Conservation (phyloP, 2,329 filamentous ascomycete genomes). For the Beauveria sp. region DNA sequence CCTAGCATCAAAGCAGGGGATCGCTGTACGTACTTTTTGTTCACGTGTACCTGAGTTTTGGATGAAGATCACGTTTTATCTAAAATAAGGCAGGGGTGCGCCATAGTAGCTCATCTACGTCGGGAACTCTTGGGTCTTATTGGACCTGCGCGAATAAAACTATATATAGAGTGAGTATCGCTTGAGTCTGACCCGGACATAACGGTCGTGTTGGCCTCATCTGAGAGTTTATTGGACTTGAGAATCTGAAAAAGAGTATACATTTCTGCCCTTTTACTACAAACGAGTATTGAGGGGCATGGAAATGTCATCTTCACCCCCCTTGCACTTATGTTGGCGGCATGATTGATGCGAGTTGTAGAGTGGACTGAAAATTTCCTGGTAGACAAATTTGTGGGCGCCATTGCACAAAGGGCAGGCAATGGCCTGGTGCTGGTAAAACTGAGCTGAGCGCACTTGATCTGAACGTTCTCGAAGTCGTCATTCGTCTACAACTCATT, state of each 20-base stretch:
- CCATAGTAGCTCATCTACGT: too few species aligned
- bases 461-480: conserved; percentile 45
- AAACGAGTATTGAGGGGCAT: conserved; percentile 18
- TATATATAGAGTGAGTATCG: conserved; percentile 27
- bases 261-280: too few species aligned
- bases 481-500: conserved; percentile 48
- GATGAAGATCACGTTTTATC: too few species aligned
- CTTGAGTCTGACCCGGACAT: too few species aligned
- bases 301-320: conserved; percentile 19
- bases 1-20: too few species aligned
- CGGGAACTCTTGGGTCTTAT: conserved; percentile 12
- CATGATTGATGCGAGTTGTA: conserved; percentile 25
- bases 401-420: conserved; percentile 50
- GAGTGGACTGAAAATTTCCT: conserved; percentile 39
- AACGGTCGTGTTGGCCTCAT: too few species aligned
- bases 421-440: conserved; percentile 51
- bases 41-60: too few species aligned
- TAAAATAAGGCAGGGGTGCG: too few species aligned
- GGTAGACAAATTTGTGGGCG: conserved; percentile 47
- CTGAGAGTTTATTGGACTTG: too few species aligned
- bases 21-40: too few species aligned
- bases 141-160: conserved; percentile 25
- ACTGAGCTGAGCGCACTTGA: conserved; percentile 42
- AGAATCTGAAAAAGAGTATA: too few species aligned
- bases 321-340: conserved; percentile 21